Evolutionary conservation across 805 yeast species (phyloP).

Genomic region (Schizosaccharomyces japonicus): DNA sequence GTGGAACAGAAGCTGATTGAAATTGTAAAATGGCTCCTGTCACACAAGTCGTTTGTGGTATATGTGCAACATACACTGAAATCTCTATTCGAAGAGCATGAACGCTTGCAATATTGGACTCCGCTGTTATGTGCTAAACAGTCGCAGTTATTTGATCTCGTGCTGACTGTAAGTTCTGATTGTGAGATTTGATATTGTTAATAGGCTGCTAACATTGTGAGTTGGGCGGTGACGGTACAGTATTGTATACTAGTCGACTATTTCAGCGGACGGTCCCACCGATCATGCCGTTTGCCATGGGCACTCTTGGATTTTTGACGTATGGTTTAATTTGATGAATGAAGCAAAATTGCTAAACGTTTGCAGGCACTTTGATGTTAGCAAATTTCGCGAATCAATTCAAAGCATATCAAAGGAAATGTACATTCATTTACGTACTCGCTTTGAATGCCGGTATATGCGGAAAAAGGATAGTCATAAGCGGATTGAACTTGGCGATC

Average conservation of each 20-base stretch:
- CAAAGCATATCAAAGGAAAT: neutral
- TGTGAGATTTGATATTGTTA: neutral
- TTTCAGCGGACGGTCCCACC: slow-evolving; percentile 82
- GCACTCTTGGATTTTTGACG: slow-evolving; percentile 65
- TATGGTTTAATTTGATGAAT: slow-evolving; percentile 56
- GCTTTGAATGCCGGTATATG: slow-evolving; percentile 60
- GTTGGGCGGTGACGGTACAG: slow-evolving; percentile 93
- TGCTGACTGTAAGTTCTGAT: slow-evolving; percentile 27
- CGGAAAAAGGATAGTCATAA: slow-evolving; percentile 21
- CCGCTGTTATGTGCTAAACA: slow-evolving; percentile 52
- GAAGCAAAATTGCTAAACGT: slow-evolving; percentile 33
- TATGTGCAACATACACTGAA: neutral
- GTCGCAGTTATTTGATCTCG: slow-evolving; percentile 48
- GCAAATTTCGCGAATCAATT: slow-evolving; percentile 45
- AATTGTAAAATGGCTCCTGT: neutral
- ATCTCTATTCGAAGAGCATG: neutral
- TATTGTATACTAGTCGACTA: slow-evolving; percentile 19
- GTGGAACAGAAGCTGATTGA: neutral
- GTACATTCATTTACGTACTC: slow-evolving; percentile 35
- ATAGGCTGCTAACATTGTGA: neutral
- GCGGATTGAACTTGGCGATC: slow-evolving; percentile 17
- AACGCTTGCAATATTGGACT: slow-evolving; percentile 26
- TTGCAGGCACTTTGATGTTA: slow-evolving; percentile 32
- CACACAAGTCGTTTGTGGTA: neutral
- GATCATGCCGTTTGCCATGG: slow-evolving; percentile 55